These are phyloP conservation scores for Zalerion maritima DNA, from an alignment of 495 filamentous ascomycete species.

Conservation along the genomic window DNA sequence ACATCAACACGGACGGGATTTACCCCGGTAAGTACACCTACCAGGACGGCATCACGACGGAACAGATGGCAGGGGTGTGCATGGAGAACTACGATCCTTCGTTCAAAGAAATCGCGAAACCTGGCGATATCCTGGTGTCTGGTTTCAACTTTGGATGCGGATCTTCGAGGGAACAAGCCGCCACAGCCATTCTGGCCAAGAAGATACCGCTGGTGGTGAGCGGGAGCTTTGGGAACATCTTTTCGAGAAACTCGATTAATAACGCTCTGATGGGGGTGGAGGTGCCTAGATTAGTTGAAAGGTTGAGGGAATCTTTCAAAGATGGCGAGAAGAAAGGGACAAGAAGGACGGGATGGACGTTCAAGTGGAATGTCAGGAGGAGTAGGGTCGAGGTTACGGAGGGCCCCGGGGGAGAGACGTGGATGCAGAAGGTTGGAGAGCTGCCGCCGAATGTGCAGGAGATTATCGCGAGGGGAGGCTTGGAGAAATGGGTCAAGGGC, in stretches of 20 bases:
- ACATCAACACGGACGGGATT: slow-evolving; percentile 68
- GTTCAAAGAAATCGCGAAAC: slow-evolving; percentile 45
- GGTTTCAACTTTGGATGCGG: slow-evolving; percentile 92
- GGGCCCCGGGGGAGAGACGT: slow-evolving; percentile 40
- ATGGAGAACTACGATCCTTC: slow-evolving; percentile 82
- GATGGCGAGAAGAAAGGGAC: slow-evolving; percentile 45
- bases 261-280: slow-evolving; percentile 81
- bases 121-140: slow-evolving; percentile 65
- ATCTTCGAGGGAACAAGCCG: slow-evolving; percentile 70
- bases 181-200: slow-evolving; percentile 76
- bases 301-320: slow-evolving; percentile 51
- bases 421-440: slow-evolving; percentile 74
- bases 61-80: slow-evolving; percentile 74
- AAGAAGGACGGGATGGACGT: slow-evolving; percentile 74
- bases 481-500: slow-evolving; percentile 76
- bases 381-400: slow-evolving; percentile 58
- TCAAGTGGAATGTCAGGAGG: slow-evolving; percentile 70
- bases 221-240: slow-evolving; percentile 83
- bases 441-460: slow-evolving; percentile 81
- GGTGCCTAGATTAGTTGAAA: slow-evolving; percentile 53
- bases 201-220: slow-evolving; percentile 71
- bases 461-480: slow-evolving; percentile 65
- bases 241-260: slow-evolving; percentile 79
- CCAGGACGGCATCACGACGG: slow-evolving; percentile 61
- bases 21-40: slow-evolving; percentile 89